These are phyloP conservation scores for Cladosporium oxysporum DNA, from an alignment of 2,329 filamentous ascomycete species.

Conservation along the genomic window DNA sequence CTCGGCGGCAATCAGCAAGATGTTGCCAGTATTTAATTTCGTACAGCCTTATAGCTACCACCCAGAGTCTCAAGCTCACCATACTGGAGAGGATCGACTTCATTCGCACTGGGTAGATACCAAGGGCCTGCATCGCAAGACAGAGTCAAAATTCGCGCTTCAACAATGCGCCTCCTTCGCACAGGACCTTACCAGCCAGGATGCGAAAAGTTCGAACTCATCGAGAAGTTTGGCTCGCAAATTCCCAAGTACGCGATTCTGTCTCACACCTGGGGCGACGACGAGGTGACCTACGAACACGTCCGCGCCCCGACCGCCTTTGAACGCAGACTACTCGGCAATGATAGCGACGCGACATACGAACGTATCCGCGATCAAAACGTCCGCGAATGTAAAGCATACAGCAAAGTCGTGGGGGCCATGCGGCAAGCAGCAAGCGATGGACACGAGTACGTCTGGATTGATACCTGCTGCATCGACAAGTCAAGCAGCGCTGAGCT, in stretches of 20 bases:
- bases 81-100: too few species aligned
- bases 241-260: constrained; percentile 38
- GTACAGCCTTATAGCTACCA: background rate
- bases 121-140: background rate
- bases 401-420: constrained; percentile 30
- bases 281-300: constrained; percentile 34
- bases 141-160: background rate
- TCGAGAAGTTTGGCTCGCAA: constrained; percentile 7
- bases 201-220: constrained; percentile 18
- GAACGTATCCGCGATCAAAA: background rate
- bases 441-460: constrained; percentile 35
- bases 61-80: background rate
- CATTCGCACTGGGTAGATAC: background rate
- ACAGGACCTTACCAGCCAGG: background rate
- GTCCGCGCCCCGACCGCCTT: constrained; percentile 18
- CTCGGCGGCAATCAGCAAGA: background rate
- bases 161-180: background rate
- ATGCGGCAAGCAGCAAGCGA: constrained; percentile 29
- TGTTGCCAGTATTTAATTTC: background rate
- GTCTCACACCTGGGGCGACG: constrained; percentile 36
- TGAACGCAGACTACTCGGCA: background rate
- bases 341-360: background rate
- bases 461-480: constrained; percentile 43
- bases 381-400: constrained; percentile 22
- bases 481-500: constrained; percentile 38